phyloP scores from a whole-genome alignment of 2,329 filamentous ascomycete species.

The Trichophyton benhamiae region DNA sequence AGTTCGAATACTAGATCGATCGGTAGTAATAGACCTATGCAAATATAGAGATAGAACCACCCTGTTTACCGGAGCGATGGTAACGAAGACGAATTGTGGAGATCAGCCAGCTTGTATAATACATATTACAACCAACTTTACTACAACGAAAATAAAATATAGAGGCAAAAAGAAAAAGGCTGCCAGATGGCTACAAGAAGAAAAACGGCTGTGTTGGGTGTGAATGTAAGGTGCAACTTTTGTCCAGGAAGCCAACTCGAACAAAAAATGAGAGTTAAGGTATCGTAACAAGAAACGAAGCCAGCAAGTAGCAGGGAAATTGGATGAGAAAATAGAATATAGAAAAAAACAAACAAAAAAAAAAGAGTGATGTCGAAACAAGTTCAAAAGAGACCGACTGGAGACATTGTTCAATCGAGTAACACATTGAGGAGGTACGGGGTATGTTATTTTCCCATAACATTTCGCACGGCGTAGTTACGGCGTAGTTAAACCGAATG shows the following conservation, averaged over 20 bases:
- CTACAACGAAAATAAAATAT: neutral
- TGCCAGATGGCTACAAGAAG: neutral
- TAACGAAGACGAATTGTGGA: neutral
- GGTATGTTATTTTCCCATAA: too few relatives aligned
- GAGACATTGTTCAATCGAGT: neutral
- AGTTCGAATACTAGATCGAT: neutral
- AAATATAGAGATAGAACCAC: neutral
- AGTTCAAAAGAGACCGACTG: neutral
- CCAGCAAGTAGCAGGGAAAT: neutral
- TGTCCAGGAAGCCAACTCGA: constrained; percentile 1
- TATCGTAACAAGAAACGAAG: neutral
- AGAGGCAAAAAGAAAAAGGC: neutral
- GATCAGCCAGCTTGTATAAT: neutral
- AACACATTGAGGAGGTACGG: neutral
- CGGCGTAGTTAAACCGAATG: neutral
- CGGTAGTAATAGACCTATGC: neutral
- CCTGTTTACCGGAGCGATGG: neutral
- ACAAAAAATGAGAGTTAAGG: neutral
- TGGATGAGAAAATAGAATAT: neutral
- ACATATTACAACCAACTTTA: neutral
- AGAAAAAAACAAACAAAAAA: neutral
- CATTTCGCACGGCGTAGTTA: neutral
- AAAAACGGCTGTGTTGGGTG: neutral
- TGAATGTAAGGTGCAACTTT: neutral
- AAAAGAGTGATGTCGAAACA: neutral